phyloP scores from a whole-genome alignment of 345 rosid species.

The Streptanthus diversifolius region DNA sequence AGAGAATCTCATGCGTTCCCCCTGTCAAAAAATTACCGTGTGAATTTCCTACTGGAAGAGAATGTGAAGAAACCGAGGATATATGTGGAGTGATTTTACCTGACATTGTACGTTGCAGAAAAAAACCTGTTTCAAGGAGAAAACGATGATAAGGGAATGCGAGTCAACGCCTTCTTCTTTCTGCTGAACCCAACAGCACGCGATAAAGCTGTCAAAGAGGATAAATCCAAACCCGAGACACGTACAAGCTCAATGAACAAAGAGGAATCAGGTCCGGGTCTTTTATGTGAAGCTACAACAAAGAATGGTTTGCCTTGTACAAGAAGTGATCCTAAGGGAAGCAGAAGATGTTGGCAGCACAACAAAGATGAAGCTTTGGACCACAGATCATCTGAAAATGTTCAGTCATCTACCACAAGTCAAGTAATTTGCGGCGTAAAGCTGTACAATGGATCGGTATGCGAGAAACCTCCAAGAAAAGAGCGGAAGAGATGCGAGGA shows the following conservation, averaged over 20 bases:
- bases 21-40: background rate
- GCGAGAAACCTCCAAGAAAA: slow-evolving; percentile 28
- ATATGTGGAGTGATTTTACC: slow-evolving; percentile 56
- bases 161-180: slow-evolving; percentile 35
- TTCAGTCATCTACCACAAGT: slow-evolving; percentile 5
- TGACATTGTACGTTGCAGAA: slow-evolving; percentile 47
- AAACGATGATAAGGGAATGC: slow-evolving; percentile 68
- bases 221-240: slow-evolving; percentile 1
- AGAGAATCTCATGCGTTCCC: background rate
- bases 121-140: slow-evolving; percentile 45
- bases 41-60: background rate
- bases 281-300: slow-evolving; percentile 27
- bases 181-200: slow-evolving; percentile 11
- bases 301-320: slow-evolving; percentile 32
- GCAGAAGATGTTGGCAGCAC: slow-evolving; percentile 37
- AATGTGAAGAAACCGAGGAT: slow-evolving; percentile 8
- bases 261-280: background rate
- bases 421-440: slow-evolving; percentile 29
- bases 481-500: slow-evolving; percentile 34
- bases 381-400: slow-evolving; percentile 12
- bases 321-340: slow-evolving; percentile 18
- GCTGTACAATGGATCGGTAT: slow-evolving; percentile 26
- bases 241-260: background rate
- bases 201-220: background rate
- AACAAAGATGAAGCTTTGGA: slow-evolving; percentile 18